Conservation (phyloP, 352 stramenopile genomes). For the Pythium scleroteichum region DNA sequence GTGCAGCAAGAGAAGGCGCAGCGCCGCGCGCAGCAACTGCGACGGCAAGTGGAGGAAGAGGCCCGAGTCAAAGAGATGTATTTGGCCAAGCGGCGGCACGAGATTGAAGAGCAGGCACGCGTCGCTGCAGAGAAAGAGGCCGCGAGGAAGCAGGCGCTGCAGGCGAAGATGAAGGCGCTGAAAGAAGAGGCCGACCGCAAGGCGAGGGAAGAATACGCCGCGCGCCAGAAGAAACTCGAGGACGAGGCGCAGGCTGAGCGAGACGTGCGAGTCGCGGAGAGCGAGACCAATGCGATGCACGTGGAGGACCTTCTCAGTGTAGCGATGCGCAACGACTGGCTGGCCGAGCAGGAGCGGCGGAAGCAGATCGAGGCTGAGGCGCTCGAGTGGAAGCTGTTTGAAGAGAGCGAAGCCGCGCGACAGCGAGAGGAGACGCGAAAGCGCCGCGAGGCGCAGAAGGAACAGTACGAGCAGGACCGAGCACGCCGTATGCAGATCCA, state of each 20-base stretch:
- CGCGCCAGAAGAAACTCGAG: constrained; percentile 38
- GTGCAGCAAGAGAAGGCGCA: constrained; percentile 41
- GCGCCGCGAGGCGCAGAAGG: constrained; percentile 48
- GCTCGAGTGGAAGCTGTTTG: constrained; percentile 59
- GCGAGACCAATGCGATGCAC: constrained; percentile 46
- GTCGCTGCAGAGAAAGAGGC: constrained; percentile 48
- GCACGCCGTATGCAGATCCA: constrained; percentile 67
- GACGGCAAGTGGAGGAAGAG: constrained; percentile 50
- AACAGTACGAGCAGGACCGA: constrained; percentile 71
- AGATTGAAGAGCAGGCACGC: constrained; percentile 44
- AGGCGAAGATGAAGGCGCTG: constrained; percentile 58
- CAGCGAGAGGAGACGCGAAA: constrained; percentile 49
- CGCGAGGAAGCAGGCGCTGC: constrained; percentile 38
- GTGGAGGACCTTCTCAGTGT: constrained; percentile 49
- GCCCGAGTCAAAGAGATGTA: constrained; percentile 49
- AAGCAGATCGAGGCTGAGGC: constrained; percentile 59
- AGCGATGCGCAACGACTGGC: constrained; percentile 36
- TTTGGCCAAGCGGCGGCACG: constrained; percentile 43
- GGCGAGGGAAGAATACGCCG: constrained; percentile 47
- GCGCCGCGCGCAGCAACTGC: constrained; percentile 28
- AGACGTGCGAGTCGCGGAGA: constrained; percentile 34
- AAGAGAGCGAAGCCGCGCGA: constrained; percentile 49
- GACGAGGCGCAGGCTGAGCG: constrained; percentile 38
- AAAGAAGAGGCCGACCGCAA: constrained; percentile 67
- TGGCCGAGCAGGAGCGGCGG: constrained; percentile 42